Conservation (phyloP, 495 filamentous ascomycete genomes). For the Thozetella sp. region DNA sequence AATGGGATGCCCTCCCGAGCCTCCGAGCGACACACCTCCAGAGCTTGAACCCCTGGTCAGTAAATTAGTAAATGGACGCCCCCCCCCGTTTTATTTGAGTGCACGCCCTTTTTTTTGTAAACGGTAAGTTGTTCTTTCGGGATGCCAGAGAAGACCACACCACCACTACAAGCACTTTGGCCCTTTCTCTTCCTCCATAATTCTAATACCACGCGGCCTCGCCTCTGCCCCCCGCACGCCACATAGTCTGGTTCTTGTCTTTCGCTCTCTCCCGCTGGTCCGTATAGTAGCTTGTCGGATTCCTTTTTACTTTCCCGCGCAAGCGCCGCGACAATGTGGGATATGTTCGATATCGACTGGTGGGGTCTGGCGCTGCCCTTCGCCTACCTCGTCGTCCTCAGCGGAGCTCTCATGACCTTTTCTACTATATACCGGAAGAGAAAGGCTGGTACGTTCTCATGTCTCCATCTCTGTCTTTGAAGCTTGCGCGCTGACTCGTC, state of each 20-base stretch:
- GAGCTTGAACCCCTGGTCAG: no score
- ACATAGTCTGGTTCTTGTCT: background rate
- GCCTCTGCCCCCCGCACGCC: background rate
- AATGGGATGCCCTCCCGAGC: no score
- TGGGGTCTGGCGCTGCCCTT: constrained; percentile 77
- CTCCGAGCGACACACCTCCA: no score
- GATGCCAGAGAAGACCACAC: background rate
- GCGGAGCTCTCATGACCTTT: constrained; percentile 89
- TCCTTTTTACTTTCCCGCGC: background rate
- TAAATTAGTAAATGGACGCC: background rate
- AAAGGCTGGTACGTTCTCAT: constrained; percentile 71
- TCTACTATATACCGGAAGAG: constrained; percentile 90
- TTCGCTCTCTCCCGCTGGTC: background rate
- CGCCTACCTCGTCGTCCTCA: constrained; percentile 83
- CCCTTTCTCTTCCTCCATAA: constrained; percentile 1
- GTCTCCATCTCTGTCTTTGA: background rate
- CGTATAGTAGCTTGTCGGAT: background rate
- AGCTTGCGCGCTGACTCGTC: background rate
- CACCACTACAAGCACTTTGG: background rate
- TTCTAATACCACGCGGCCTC: background rate
- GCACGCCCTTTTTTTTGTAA: background rate
- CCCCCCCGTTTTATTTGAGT: background rate
- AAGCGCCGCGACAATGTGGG: background rate
- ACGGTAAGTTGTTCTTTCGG: constrained; percentile 34
- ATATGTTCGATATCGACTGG: constrained; percentile 72